Base-by-base conservation (phyloP, 768 basidiomycete genomes). In the Chlorophyllum brunneum region DNA sequence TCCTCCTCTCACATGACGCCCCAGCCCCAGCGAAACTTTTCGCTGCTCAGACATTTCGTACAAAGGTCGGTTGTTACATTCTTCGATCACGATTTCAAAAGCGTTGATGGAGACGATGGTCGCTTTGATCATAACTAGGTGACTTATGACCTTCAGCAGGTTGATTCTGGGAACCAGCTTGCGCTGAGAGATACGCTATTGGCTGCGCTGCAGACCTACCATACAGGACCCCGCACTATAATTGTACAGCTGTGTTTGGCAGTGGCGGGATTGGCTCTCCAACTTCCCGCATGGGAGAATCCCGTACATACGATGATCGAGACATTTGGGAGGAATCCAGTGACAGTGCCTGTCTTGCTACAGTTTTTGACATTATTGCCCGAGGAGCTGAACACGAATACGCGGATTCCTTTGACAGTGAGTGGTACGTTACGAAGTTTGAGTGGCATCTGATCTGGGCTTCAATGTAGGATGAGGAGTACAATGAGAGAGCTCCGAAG, bases 31-130 rank as follows among this genome's bases (percentile, higher is more conserved):
- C 92, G 33, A 91, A 92, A 66, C 70, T 97, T 47, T 98, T 99
- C 63, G 95, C 94, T 7, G 94, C 95, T 0, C 97, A 99, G 70
- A 98, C 97, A 0, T 91, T 99, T 66, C 79, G 95, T 65, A 78
- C 88, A 43, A 99, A 99, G 79, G 97, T 92, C 56, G 58, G 85
- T 71, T 44, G 50, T 27, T 26, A 22, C 40, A 39, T 33, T 15
- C 2, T 38, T 39, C 24, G 20, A 24, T 37, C 31, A 40, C 51
- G 31, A 27, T 54, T 30, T 56, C 43, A 50, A 60, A 47, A 43
- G 51, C 46, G 50, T 41, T 56, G 50, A 50, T 34, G 49, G 23
- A 5, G 26, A 20, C 33, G 49, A 51, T 51, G 31, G 20, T 41
- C 40, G 30, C 22, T 59, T 61, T 63, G 62, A 65, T 68, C 51